Evolutionary conservation across 257 asterid species (phyloP).

Genomic region (Cinchona pubescens): DNA sequence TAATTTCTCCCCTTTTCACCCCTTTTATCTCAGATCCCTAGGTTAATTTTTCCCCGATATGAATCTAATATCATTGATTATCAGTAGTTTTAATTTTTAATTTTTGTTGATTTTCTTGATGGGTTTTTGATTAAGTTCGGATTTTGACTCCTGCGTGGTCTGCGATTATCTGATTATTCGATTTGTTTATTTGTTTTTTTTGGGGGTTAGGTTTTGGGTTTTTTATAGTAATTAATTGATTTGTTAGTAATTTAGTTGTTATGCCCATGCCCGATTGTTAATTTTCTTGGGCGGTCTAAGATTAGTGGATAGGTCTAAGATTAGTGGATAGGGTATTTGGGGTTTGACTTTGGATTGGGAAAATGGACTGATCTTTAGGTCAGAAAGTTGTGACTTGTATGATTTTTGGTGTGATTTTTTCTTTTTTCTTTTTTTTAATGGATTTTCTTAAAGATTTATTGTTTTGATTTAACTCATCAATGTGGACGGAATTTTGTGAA

Average conservation of each 20-base stretch:
- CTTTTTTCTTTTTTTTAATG: background rate
- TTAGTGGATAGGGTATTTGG: conserved; percentile 21
- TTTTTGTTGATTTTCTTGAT: background rate
- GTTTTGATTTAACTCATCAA: conserved; percentile 5
- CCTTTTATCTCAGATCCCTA: conserved; percentile 18
- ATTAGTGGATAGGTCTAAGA: background rate
- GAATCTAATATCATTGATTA: conserved; percentile 9
- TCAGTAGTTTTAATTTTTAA: background rate
- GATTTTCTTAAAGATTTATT: background rate
- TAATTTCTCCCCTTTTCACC: conserved; percentile 8
- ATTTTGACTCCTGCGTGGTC: conserved; percentile 18
- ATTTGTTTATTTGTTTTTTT: background rate
- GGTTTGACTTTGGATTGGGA: conserved; percentile 41
- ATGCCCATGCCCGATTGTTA: background rate
- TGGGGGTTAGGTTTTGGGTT: background rate
- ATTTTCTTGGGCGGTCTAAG: too few species aligned
- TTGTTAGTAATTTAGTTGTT: background rate
- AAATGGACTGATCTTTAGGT: conserved; percentile 14
- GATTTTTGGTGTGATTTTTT: background rate
- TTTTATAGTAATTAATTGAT: background rate
- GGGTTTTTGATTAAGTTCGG: conserved; percentile 16
- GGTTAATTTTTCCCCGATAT: conserved; percentile 3
- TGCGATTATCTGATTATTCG: conserved; percentile 14
- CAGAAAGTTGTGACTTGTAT: background rate
- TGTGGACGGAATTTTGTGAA: background rate